Evolutionary conservation across 768 basidiomycete genomes (phyloP).

Genomic region (Leccinum subgranulosum): DNA sequence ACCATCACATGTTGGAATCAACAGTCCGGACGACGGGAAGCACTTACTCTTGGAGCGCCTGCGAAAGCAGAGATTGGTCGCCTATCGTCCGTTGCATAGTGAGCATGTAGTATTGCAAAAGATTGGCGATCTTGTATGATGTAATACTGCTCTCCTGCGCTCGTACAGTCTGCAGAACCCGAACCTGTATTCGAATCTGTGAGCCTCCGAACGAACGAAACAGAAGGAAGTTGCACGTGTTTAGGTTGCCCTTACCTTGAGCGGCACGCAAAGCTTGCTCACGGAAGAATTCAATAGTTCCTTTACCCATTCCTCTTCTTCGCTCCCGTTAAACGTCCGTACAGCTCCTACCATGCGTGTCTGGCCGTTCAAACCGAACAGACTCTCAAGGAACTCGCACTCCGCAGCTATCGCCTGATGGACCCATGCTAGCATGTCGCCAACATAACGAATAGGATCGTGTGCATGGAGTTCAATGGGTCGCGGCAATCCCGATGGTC

Average conservation of each 20-base stretch:
- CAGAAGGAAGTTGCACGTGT: neutral
- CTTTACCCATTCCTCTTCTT: constrained; percentile 76
- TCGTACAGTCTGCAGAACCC: constrained; percentile 90
- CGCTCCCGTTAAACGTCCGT: constrained; percentile 48
- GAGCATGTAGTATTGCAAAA: constrained; percentile 91
- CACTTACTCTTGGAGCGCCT: constrained; percentile 74
- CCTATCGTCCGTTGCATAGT: constrained; percentile 95
- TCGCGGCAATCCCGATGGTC: constrained; percentile 78
- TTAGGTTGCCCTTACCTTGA: constrained; percentile 55
- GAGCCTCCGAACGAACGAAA: neutral
- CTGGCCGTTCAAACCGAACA: constrained; percentile 64
- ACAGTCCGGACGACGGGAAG: neutral
- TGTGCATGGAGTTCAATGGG: constrained; percentile 98
- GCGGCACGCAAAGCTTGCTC: constrained; percentile 80
- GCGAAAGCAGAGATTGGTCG: constrained; percentile 70
- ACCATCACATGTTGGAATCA: neutral
- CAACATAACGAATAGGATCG: constrained; percentile 93
- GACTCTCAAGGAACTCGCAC: constrained; percentile 84
- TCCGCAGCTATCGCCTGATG: constrained; percentile 96
- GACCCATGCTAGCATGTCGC: constrained; percentile 98
- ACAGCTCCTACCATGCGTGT: constrained; percentile 73
- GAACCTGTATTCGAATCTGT: constrained; percentile 44
- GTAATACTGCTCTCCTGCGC: constrained; percentile 93
- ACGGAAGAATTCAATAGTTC: constrained; percentile 81
- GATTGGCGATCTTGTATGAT: constrained; percentile 88